phyloP scores from a whole-genome alignment of 83 land plant species.

The Thuja plicata region DNA sequence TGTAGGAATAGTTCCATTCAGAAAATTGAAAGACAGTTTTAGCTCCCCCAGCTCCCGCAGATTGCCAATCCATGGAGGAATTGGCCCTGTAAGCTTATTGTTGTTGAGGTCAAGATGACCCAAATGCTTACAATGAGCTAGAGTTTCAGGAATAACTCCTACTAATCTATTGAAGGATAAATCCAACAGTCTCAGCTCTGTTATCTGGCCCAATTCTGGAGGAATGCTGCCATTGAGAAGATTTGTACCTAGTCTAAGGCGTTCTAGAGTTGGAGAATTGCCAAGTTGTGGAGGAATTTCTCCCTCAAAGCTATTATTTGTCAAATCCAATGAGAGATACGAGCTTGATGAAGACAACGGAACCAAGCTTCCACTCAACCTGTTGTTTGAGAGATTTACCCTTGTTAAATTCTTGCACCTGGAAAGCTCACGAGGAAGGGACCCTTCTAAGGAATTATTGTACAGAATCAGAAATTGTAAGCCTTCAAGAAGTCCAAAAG shows the following conservation, averaged over 20 bases:
- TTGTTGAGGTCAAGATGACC: constrained; percentile 57
- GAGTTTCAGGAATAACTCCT: constrained; percentile 52
- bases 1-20: constrained; percentile 53
- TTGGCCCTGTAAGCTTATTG: constrained; percentile 60
- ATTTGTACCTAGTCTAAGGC: constrained; percentile 62
- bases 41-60: constrained; percentile 66
- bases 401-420: constrained; percentile 50
- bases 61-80: constrained; percentile 66
- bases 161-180: constrained; percentile 55
- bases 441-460: constrained; percentile 69
- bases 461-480: constrained; percentile 61
- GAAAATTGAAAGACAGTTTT: constrained; percentile 56
- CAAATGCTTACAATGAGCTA: constrained; percentile 52
- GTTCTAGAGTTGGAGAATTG: constrained; percentile 44
- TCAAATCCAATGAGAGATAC: constrained; percentile 64
- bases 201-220: constrained; percentile 41
- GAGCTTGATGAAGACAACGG: constrained; percentile 41
- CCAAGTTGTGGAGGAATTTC: constrained; percentile 63
- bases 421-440: constrained; percentile 41
- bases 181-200: constrained; percentile 48
- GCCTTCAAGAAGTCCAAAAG: constrained; percentile 34
- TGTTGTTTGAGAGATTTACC: constrained; percentile 67
- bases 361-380: constrained; percentile 60
- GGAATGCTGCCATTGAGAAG: constrained; percentile 62
- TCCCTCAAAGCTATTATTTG: constrained; percentile 55